phyloP scores from a whole-genome alignment of 495 filamentous ascomycete species.

The Aspergillus olivimuriae region DNA sequence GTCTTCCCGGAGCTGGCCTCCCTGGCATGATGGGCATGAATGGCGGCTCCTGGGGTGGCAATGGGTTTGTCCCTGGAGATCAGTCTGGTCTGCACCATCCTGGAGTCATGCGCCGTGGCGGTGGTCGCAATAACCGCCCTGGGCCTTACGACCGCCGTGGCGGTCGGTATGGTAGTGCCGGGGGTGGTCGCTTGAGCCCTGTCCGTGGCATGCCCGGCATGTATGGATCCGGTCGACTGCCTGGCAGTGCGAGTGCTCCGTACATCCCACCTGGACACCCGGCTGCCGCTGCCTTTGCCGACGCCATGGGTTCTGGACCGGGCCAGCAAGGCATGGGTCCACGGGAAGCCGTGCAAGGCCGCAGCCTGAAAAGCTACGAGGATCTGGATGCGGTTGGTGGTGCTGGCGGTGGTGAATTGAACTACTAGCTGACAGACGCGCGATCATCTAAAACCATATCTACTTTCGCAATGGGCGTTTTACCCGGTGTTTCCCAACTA shows the following conservation, averaged over 20 bases:
- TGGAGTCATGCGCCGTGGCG: slow-evolving; percentile 54
- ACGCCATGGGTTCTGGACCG: slow-evolving; percentile 45
- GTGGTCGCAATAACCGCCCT: slow-evolving; percentile 41
- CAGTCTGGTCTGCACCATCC: slow-evolving; percentile 43
- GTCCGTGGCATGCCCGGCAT: slow-evolving; percentile 32
- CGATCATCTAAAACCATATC: background rate
- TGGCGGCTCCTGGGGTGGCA: slow-evolving; percentile 42
- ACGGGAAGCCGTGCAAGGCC: slow-evolving; percentile 78
- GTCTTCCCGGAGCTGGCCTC: slow-evolving; percentile 28
- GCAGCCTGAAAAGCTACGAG: slow-evolving; percentile 92
- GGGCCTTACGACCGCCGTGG: slow-evolving; percentile 57
- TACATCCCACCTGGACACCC: slow-evolving; percentile 38
- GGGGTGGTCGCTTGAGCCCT: slow-evolving; percentile 34
- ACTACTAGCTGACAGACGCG: slow-evolving; percentile 40
- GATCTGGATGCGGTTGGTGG: slow-evolving; percentile 76
- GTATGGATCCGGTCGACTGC: slow-evolving; percentile 29
- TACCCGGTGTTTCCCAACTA: background rate
- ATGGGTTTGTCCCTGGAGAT: slow-evolving; percentile 28
- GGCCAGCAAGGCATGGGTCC: slow-evolving; percentile 69
- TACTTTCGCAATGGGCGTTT: background rate
- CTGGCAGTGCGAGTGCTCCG: slow-evolving; percentile 31
- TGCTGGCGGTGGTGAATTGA: slow-evolving; percentile 51
- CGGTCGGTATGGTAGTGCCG: slow-evolving; percentile 19
- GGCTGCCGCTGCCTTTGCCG: slow-evolving; percentile 31
- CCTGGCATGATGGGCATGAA: slow-evolving; percentile 51